These are phyloP conservation scores for Mycotypha africana DNA, from an alignment of 371 early-diverging fungal species.

Conservation along the genomic window DNA sequence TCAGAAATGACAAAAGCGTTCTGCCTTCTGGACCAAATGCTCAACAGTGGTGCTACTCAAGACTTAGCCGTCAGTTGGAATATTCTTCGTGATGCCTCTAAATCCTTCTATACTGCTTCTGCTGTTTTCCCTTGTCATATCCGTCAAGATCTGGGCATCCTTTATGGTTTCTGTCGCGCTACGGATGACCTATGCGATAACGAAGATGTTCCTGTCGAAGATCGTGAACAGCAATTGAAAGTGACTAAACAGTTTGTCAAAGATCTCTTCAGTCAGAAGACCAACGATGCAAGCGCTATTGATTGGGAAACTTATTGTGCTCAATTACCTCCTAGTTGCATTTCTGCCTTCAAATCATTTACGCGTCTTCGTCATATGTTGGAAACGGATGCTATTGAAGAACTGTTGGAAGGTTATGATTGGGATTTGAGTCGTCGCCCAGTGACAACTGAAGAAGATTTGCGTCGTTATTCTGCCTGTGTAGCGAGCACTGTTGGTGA, in stretches of 20 bases:
- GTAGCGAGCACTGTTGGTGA: slow-evolving; percentile 64
- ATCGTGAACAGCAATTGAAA: slow-evolving; percentile 19
- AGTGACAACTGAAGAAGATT: slow-evolving; percentile 30
- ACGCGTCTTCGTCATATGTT: slow-evolving; percentile 32
- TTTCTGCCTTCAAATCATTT: slow-evolving; percentile 33
- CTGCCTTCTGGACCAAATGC: slow-evolving; percentile 21
- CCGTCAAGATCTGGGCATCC: slow-evolving; percentile 45
- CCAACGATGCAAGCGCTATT: slow-evolving; percentile 6
- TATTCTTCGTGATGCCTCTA: slow-evolving; percentile 36
- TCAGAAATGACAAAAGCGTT: slow-evolving; percentile 22
- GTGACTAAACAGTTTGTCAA: slow-evolving; percentile 22
- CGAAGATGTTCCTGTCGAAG: slow-evolving; percentile 17
- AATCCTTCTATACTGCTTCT: slow-evolving; percentile 52
- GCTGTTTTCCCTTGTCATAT: slow-evolving; percentile 40
- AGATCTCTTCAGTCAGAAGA: slow-evolving; percentile 21
- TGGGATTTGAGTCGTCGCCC: slow-evolving; percentile 42
- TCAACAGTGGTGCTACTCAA: slow-evolving; percentile 12
- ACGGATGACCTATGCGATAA: slow-evolving; percentile 58
- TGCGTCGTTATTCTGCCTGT: slow-evolving; percentile 41
- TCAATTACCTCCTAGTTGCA: slow-evolving; percentile 17
- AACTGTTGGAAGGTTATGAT: slow-evolving; percentile 47
- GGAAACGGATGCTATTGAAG: slow-evolving; percentile 34
- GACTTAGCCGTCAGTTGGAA: slow-evolving; percentile 26
- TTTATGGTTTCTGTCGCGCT: slow-evolving; percentile 61
- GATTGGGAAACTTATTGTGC: slow-evolving; percentile 21